Evolutionary conservation across 1,139 yeast species (phyloP).

Genomic region (Saccharomyces hybrid): DNA sequence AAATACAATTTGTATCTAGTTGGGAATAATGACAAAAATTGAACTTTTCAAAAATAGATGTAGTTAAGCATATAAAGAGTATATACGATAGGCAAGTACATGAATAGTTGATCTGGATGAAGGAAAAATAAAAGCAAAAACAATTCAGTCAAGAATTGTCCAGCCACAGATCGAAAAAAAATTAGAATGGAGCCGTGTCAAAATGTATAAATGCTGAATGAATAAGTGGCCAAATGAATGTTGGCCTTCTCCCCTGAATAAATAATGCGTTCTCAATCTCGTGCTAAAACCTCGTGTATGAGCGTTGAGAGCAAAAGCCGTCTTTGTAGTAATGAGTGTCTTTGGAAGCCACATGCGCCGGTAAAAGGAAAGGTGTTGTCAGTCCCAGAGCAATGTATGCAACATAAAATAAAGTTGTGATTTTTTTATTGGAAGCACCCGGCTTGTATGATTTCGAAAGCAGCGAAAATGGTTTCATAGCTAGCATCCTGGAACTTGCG

Average conservation of each 20-base stretch:
- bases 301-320: neutral
- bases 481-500: neutral
- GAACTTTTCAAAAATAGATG: neutral
- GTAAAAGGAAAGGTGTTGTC: slow-evolving; percentile 25
- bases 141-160: neutral
- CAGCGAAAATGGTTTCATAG: neutral
- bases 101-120: neutral
- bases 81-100: neutral
- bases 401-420: slow-evolving; percentile 5
- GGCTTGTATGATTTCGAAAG: neutral
- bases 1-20: neutral
- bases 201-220: neutral
- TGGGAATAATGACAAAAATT: neutral
- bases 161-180: neutral
- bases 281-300: slow-evolving; percentile 9
- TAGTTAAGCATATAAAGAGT: neutral
- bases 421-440: neutral
- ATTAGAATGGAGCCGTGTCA: neutral
- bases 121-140: neutral
- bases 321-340: slow-evolving; percentile 11
- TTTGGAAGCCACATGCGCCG: slow-evolving; percentile 16
- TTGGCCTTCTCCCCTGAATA: neutral
- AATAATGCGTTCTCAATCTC: slow-evolving; percentile 3
- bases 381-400: slow-evolving; percentile 24
- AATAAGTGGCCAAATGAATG: neutral